Percentiles rank a stretch among this genome's conserved stretches.
Conservation (phyloP, 352 stramenopile genomes). For the Globisporangium cystogenes region DNA sequence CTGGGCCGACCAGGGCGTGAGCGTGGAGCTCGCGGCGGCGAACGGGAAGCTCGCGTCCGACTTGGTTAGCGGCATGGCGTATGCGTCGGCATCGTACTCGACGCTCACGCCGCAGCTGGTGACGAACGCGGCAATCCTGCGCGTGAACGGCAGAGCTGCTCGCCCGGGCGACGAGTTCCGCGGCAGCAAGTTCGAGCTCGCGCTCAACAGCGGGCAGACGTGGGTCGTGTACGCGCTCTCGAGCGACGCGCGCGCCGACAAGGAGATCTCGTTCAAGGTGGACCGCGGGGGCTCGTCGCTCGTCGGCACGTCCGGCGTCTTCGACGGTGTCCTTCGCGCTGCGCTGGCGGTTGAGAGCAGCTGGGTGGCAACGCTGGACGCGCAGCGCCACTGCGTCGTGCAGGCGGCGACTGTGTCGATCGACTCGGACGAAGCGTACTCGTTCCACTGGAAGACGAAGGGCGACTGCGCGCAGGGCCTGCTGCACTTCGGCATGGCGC, state of each 20-base stretch:
- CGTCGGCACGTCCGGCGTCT: conserved; percentile 19
- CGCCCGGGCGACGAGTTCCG: conserved; percentile 14
- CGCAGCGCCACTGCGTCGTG: conserved; percentile 59
- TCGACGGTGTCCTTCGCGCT: conserved; percentile 42
- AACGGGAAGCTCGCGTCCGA: conserved; percentile 29
- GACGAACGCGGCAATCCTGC: conserved; percentile 52
- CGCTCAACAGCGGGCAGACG: conserved; percentile 37
- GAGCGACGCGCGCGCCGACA: conserved; percentile 24
- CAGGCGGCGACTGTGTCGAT: conserved; percentile 39
- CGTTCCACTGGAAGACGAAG: conserved; percentile 50
- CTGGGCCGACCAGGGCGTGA: conserved; percentile 67
- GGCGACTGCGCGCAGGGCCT: conserved; percentile 50
- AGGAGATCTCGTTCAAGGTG: conserved; percentile 24
- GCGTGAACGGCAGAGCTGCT: conserved; percentile 36
- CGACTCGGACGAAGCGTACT: conserved; percentile 42
- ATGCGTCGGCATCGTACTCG: conserved; percentile 54
- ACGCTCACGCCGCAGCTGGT: conserved; percentile 34
- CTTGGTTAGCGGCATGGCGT: conserved; percentile 71
- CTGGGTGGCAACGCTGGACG: conserved; percentile 27
- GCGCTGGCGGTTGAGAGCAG: conserved; percentile 34
- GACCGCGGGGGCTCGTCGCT: conserved; percentile 25
- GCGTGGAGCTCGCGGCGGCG: conserved; percentile 1
- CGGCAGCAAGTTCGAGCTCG: conserved; percentile 40
- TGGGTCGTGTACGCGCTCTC: conserved; percentile 57
- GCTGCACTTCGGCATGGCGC: conserved; percentile 54